Percentiles rank a stretch among this genome's conserved stretches.
These are phyloP conservation scores for Phylloporus arenicola DNA, from an alignment of 768 basidiomycete genomes.

Conservation along the genomic window DNA sequence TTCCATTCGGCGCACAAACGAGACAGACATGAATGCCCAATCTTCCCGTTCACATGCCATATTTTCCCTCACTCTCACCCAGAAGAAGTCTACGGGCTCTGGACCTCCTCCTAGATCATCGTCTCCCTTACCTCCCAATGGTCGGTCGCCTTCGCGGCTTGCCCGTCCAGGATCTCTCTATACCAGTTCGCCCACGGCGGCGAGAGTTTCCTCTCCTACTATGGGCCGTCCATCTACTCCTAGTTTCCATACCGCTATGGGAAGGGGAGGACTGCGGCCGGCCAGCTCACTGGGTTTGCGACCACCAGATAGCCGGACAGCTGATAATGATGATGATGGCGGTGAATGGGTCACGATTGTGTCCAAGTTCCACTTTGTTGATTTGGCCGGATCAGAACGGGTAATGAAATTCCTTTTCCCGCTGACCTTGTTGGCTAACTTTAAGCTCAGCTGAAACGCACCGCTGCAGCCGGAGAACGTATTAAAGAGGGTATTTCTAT, in stretches of 20 bases:
- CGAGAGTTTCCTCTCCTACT: conserved; percentile 69
- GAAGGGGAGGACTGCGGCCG: conserved; percentile 65
- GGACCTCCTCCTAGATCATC: conserved; percentile 67
- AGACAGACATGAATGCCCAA: conserved; percentile 98
- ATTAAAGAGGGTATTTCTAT: conserved; percentile 99
- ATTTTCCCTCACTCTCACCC: conserved; percentile 91
- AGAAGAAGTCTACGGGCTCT: conserved; percentile 78
- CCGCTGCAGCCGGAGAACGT: conserved; percentile 91
- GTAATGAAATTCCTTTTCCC: conserved; percentile 37
- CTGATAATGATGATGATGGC: conserved; percentile 49
- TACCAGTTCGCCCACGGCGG: conserved; percentile 31
- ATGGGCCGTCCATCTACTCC: conserved; percentile 76
- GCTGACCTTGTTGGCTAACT: conserved; percentile 13
- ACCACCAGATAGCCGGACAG: conserved; percentile 40
- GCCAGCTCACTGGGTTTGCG: conserved; percentile 75
- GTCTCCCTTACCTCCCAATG: conserved; percentile 68
- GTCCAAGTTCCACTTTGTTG: conserved; percentile 98
- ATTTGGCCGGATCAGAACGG: conserved; percentile 94
- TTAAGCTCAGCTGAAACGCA: conserved; percentile 76
- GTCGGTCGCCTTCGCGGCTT: conserved; percentile 73
- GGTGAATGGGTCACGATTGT: conserved; percentile 88
- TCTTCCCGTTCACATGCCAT: conserved; percentile 98
- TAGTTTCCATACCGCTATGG: conserved; percentile 71
- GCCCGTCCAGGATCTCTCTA: conserved; percentile 81
- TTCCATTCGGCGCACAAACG: conserved; percentile 87